Base-by-base conservation (phyloP, 768 basidiomycete species). In the Amyloporia xantha region DNA sequence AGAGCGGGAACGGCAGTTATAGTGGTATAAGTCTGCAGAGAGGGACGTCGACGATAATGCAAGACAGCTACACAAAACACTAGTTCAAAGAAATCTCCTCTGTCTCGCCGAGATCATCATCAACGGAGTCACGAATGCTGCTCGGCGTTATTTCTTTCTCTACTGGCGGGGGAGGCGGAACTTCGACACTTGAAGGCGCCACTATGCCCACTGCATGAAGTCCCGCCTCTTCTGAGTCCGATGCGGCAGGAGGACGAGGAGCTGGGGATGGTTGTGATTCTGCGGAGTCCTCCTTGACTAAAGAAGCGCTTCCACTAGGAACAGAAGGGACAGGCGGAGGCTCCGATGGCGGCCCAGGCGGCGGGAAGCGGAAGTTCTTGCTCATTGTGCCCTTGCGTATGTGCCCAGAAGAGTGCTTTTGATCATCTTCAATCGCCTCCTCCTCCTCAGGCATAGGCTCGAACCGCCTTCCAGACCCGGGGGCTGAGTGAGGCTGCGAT, bases 51-150 rank as follows among this genome's bases (percentile, higher is more conserved):
- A n/a, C n/a, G n/a, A n/a, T n/a, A 33, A 33, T 7, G 30, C 30
- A 33, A 33, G 30, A 7, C 30, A 33, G n/a, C 30, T 7, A 15
- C 15, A 33, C 30, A 15, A 15, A 7, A 17, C 38, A 19, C 38
- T 39, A 58, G 42, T 58, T 66, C 19, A 68, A 48, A 13, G 66
- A 66, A 13, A 87, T 84, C 57, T 89, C 87, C 26, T 78, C 86
- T 4, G 84, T 89, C 62, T 84, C 84, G 0, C 86, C 88, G 40
- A 89, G 75, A 25, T 89, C 88, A 45, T 86, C 86, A 30, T 86
- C 85, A 0, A 63, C 76, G 7, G 81, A 76, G 26, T 79, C 82
- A 19, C 65, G 57, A 7, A 47, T 57, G 50, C 65, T 33, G 67
- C 52, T 21, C 11, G 68, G 60, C 45, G 68, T 61, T 27, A 40